These are phyloP conservation scores for Inonotus obliquus DNA, from an alignment of 1,284 basidiomycete genomes.

Conservation along the genomic window DNA sequence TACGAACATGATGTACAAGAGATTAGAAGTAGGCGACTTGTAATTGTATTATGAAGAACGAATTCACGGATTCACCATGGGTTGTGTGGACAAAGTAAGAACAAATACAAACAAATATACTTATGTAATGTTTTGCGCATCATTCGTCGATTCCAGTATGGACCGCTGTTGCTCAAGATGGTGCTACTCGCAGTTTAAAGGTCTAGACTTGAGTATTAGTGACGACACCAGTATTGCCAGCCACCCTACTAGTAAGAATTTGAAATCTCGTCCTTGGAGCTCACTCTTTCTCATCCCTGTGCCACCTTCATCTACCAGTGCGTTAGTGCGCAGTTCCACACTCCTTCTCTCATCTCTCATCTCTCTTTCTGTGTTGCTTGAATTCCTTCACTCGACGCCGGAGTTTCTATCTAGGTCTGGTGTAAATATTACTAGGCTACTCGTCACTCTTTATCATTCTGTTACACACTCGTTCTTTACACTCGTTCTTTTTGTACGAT, in stretches of 20 bases:
- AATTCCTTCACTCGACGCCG: no score
- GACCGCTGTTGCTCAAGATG: neutral
- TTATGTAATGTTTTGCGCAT: no score
- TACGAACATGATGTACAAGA: neutral
- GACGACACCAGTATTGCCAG: neutral
- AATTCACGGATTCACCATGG: no score
- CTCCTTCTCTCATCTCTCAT: neutral
- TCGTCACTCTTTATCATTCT: no score
- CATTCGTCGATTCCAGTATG: no score
- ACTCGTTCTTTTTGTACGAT: no score
- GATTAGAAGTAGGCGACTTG: neutral
- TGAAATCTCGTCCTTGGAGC: neutral
- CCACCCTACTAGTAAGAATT: neutral
- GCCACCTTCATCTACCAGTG: neutral
- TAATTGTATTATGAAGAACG: neutral
- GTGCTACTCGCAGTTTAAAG: neutral
- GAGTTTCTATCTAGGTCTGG: no score
- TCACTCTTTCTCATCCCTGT: neutral
- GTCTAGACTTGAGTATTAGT: neutral
- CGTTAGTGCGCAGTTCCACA: neutral
- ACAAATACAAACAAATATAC: no score
- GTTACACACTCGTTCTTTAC: no score
- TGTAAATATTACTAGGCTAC: no score
- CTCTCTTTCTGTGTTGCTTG: no score
- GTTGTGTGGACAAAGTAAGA: no score